Evolutionary conservation across 768 basidiomycete genomes (phyloP).

Genomic region (Boletus coccyginus): DNA sequence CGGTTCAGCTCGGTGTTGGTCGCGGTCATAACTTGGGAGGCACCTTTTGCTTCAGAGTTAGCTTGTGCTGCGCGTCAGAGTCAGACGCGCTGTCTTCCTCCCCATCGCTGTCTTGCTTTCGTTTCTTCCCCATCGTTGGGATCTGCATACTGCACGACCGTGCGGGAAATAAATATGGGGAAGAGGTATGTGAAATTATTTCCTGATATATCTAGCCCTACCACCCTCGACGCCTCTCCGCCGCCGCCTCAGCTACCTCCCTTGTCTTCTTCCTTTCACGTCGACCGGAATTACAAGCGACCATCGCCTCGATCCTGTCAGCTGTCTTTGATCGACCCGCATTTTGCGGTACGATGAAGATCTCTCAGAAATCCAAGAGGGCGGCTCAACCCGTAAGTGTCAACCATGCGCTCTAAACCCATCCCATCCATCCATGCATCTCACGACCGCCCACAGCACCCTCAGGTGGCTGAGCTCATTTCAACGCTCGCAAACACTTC

Average conservation of each 20-base stretch:
- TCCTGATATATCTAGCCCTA: constrained; percentile 32
- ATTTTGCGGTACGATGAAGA: constrained; percentile 75
- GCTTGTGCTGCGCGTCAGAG: constrained; percentile 12
- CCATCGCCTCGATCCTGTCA: constrained; percentile 5
- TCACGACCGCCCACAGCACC: constrained; percentile 48
- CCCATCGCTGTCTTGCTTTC: constrained; percentile 16
- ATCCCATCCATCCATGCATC: constrained; percentile 4
- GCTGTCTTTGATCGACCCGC: constrained; percentile 27
- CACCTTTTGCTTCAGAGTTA: constrained; percentile 15
- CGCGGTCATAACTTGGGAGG: neutral
- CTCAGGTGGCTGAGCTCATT: constrained; percentile 81
- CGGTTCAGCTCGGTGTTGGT: neutral
- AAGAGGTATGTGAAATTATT: constrained; percentile 21
- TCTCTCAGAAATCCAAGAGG: constrained; percentile 82
- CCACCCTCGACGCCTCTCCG: constrained; percentile 6
- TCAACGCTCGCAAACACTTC: constrained; percentile 60
- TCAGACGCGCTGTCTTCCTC: constrained; percentile 18
- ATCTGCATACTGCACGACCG: neutral
- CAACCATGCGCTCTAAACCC: neutral
- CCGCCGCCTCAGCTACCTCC: neutral
- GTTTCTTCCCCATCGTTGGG: constrained; percentile 15
- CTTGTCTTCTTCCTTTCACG: constrained; percentile 14
- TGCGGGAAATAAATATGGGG: constrained; percentile 3
- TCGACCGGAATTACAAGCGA: constrained; percentile 4
- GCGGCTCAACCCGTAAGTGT: constrained; percentile 68